Evolutionary conservation across 2,329 filamentous ascomycete genomes (phyloP), one percentile per base, ranked within the genome.

Genomic region (Calonectria honghensis): DNA sequence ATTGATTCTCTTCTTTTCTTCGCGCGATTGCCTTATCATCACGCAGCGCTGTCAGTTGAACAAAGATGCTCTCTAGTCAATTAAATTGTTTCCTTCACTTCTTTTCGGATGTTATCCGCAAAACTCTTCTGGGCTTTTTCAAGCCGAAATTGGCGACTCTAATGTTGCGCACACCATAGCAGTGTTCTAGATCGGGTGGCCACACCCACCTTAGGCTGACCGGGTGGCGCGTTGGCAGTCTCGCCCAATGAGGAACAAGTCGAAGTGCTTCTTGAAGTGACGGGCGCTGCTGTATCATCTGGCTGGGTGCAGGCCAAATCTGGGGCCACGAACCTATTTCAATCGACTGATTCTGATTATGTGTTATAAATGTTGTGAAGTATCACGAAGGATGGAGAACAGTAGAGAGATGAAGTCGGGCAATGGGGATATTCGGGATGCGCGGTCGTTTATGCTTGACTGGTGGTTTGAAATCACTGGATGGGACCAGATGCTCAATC

Each of bases 201-300:
- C 67, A 66, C 72, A 66, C 51, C 72, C 72, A 63, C 32, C 37
- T 63, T 63, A 59, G 24, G 65, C 41, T 59, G 67, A 63, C 72
- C 37, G 66, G 67, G 51, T 66, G 65, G 48, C 57, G 27, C 37
- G 67, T 63, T 50, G 59, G 50, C 48, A 45, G 41, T 65, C 57
- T 63, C 51, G 59, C 64, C 50, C 35, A 61, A 68, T 64, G 27
- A 52, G 54, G 64, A 39, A 54, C 41, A 48, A 64, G 65, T 68
- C n/a, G 54, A 29, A 37, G 70, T 41, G 41, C 45, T 63, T 65
- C 45, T 39, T 69, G 29, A 31, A 52, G 37, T 13, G 35, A 68
- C 45, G 54, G 14, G 29, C 35, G 20, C 48, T 31, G 61, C 13
- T 45, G 59, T 27, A 31, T 27, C 59, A 27, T 20, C 32, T 39